Evolutionary conservation across 768 basidiomycete genomes (phyloP), one percentile per base, ranked within the genome.

Genomic region (Amanita fuliginea): DNA sequence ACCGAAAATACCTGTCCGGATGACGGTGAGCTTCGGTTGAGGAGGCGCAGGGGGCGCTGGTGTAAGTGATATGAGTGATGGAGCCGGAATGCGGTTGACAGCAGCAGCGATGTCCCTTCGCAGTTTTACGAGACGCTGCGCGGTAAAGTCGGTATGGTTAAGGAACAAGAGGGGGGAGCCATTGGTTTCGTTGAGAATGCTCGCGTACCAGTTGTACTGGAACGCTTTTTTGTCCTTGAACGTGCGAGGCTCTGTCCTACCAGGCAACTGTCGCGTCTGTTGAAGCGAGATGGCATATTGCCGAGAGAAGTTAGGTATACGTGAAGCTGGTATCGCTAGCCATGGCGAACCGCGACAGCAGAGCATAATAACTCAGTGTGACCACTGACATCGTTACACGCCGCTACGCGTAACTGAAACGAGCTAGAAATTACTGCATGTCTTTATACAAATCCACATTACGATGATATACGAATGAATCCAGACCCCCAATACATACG

Each of bases 201-300:
- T 75, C 50, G 74, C 70, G 72, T 92, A 92, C 66, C 84, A 81
- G 67, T 79, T 75, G 68, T 82, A 89, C 62, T 90, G 81, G 65
- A 78, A 82, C 1, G 80, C 72, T 64, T 94, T 96, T 62, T 86
- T 84, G 60, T 80, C 77, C 45, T 74, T 75, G 62, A 90, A 93
- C 52, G 77, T 71, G 37, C 92, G 85, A 0, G 81, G 78, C 22
- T 65, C 63, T 28, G 67, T 65, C 59, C 80, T 82, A 3, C 76
- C 67, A 4, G 75, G 71, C 36, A 78, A 72, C 30, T 72, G 60
- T 53, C 73, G 66, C 30, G 80, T 69, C 3, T 73, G 69, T 35
- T 69, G 64, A 39, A 84, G 63, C 4, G 80, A 80, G 53, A 86
- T 70, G 48, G 73, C 79, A 67, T 81, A 81, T 30, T 61, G 54